A percentile compares a stretch with the other conserved stretches of the same genome.
These are phyloP conservation scores for Kentomonas sorsogonicus DNA, from an alignment of 208 protist species.

Conservation along the genomic window DNA sequence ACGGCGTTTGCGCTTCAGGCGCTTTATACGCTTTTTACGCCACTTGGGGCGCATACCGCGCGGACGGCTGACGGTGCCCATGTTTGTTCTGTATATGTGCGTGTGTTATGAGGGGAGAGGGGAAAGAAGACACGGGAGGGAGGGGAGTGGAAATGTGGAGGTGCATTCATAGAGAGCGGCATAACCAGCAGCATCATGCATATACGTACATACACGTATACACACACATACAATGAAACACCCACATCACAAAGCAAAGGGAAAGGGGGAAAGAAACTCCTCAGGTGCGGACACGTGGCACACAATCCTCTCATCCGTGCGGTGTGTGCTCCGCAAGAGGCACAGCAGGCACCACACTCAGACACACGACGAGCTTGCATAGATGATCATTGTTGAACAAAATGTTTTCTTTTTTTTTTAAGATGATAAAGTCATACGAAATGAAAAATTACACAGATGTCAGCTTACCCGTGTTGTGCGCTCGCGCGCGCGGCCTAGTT, in stretches of 20 bases:
- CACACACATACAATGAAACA: slow-evolving; percentile 5
- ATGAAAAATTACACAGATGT: slow-evolving; percentile 66
- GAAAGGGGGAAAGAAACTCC: slow-evolving; percentile 14
- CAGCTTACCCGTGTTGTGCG: no score
- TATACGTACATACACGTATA: no score
- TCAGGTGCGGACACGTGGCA: slow-evolving; percentile 6
- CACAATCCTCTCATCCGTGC: no score
- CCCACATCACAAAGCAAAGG: slow-evolving; percentile 1
- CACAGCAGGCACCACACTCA: background rate
- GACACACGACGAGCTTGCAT: background rate
- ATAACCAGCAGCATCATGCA: no score
- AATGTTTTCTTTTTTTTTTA: slow-evolving; percentile 15
- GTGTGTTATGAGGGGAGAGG: slow-evolving; percentile 9
- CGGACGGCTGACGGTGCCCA: slow-evolving; percentile 82
- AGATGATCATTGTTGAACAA: background rate
- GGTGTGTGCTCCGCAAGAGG: no score
- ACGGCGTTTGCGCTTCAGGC: slow-evolving; percentile 82
- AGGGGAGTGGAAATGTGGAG: slow-evolving; percentile 1
- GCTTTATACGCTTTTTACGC: slow-evolving; percentile 92
- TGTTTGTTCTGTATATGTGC: slow-evolving; percentile 12
- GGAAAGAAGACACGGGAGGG: slow-evolving; percentile 8
- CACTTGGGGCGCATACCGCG: slow-evolving; percentile 89
- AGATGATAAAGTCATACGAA: slow-evolving; percentile 15
- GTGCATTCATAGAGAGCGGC: no score
- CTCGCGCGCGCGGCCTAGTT: slow-evolving; percentile 40